A percentile compares a stretch with the other conserved stretches of the same genome.
Evolutionary conservation across 2,329 filamentous ascomycete species (phyloP).

Genomic region (Talaromyces funiculosus): DNA sequence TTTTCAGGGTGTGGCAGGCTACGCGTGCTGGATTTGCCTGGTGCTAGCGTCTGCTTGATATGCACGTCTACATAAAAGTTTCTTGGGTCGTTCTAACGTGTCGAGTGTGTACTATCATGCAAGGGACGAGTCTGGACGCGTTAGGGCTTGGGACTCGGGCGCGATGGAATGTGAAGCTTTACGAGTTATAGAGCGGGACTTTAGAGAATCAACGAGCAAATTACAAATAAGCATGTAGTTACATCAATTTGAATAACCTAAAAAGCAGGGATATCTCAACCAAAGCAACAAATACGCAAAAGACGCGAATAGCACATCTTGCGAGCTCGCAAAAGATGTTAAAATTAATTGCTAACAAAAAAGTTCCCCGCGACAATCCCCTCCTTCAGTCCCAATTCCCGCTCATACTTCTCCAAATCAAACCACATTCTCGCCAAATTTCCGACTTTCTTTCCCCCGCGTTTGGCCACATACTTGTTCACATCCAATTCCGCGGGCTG

Average conservation of each 20-base stretch:
- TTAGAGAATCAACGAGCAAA: neutral
- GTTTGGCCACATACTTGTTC: neutral
- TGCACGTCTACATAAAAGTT: neutral
- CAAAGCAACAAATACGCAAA: neutral
- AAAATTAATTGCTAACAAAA: slow-evolving; percentile 11
- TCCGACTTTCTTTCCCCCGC: slow-evolving; percentile 12
- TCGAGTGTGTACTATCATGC: neutral
- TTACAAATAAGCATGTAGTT: neutral
- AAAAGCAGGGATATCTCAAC: neutral
- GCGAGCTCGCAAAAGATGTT: no score
- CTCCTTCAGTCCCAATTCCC: slow-evolving; percentile 6
- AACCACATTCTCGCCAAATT: slow-evolving; percentile 15
- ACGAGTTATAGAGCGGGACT: neutral
- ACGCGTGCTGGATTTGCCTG: neutral
- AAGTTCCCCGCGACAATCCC: slow-evolving; percentile 13
- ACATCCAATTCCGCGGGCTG: slow-evolving; percentile 8
- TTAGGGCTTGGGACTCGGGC: neutral
- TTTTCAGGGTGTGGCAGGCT: neutral
- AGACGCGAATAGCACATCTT: neutral
- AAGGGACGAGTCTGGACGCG: neutral
- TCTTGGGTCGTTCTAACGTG: neutral
- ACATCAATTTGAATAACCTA: neutral
- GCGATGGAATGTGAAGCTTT: neutral
- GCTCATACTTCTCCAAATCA: slow-evolving; percentile 14
- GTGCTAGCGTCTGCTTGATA: neutral